Conservation (phyloP, 176 grass and related monocot species). For the Eleusine coracana region DNA sequence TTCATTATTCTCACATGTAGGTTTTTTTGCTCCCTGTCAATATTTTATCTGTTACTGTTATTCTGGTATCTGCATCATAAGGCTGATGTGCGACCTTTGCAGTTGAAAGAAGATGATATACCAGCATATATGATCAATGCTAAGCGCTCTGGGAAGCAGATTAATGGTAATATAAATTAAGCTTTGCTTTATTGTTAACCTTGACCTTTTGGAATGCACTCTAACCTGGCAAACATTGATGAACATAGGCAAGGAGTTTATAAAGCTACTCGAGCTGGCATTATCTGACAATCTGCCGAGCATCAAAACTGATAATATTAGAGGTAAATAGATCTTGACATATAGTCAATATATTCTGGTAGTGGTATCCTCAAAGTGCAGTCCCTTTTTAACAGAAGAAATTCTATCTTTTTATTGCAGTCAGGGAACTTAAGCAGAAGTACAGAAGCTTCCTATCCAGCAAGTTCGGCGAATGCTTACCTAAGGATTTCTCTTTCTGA, state of each 20-base stretch:
- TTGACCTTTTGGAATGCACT: slow-evolving; percentile 19
- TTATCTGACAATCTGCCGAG: slow-evolving; percentile 43
- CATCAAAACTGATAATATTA: slow-evolving; percentile 42
- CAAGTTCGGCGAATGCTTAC: slow-evolving; percentile 62
- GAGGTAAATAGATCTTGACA: slow-evolving; percentile 54
- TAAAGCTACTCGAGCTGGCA: slow-evolving; percentile 48
- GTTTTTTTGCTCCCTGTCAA: background rate
- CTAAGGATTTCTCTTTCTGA: slow-evolving; percentile 68
- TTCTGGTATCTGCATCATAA: background rate
- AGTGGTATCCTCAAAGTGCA: background rate
- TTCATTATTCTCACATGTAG: slow-evolving; percentile 64
- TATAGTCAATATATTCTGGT: slow-evolving; percentile 1
- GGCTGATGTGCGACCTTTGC: slow-evolving; percentile 36
- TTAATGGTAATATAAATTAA: slow-evolving; percentile 48
- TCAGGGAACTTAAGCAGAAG: slow-evolving; percentile 79
- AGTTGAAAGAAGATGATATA: slow-evolving; percentile 69
- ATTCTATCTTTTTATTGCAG: slow-evolving; percentile 45
- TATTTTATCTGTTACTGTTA: background rate
- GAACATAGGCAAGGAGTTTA: slow-evolving; percentile 58
- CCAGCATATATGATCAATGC: slow-evolving; percentile 84
- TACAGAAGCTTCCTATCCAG: slow-evolving; percentile 69
- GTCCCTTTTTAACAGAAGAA: background rate
- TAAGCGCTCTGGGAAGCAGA: slow-evolving; percentile 58
- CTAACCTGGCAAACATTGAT: slow-evolving; percentile 6
- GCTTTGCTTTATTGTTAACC: background rate